Evolutionary conservation across 139 green algal genomes (phyloP).

Genomic region (Mychonastes homosphaera): DNA sequence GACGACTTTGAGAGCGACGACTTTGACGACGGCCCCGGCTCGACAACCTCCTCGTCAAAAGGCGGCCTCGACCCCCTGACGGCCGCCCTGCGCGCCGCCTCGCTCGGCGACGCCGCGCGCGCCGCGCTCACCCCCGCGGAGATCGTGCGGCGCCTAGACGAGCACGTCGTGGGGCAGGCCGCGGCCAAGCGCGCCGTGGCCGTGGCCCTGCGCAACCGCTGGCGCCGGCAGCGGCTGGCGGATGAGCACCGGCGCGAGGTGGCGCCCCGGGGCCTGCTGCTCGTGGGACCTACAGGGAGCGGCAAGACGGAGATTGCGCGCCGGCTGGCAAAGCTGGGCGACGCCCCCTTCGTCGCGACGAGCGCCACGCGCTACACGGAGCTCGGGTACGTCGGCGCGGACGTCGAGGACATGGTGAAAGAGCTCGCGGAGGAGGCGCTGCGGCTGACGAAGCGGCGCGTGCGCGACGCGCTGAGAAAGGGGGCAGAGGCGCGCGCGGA

Average conservation of each 20-base stretch:
- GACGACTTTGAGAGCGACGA: too few species aligned
- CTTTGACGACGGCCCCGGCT: too few species aligned
- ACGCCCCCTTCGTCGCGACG: constrained; percentile 96
- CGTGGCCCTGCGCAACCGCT: constrained; percentile 87
- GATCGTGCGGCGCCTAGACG: constrained; percentile 51
- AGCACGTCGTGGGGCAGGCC: constrained; percentile 77
- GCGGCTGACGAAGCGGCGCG: too few species aligned
- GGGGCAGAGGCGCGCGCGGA: too few species aligned
- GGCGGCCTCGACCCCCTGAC: too few species aligned
- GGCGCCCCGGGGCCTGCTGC: constrained; percentile 94
- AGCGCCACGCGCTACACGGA: too few species aligned
- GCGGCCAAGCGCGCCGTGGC: constrained; percentile 88
- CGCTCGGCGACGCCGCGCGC: too few species aligned
- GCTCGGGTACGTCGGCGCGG: constrained; percentile 90
- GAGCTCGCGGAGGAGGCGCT: constrained; percentile 86
- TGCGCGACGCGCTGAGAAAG: constrained; percentile 32
- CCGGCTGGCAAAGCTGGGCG: constrained; percentile 82
- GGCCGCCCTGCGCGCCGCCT: too few species aligned
- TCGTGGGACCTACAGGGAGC: constrained; percentile 80
- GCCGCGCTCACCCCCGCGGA: constrained; percentile 32
- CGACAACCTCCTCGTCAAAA: too few species aligned
- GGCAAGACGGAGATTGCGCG: constrained; percentile 96
- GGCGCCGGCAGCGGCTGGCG: constrained; percentile 69
- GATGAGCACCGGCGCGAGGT: constrained; percentile 67
- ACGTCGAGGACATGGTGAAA: constrained; percentile 86